A percentile compares a stretch with the other conserved stretches of the same genome.
Evolutionary conservation across 192 early-diverging fungal genomes (phyloP).

Genomic region (Linnemannia hyalina): DNA sequence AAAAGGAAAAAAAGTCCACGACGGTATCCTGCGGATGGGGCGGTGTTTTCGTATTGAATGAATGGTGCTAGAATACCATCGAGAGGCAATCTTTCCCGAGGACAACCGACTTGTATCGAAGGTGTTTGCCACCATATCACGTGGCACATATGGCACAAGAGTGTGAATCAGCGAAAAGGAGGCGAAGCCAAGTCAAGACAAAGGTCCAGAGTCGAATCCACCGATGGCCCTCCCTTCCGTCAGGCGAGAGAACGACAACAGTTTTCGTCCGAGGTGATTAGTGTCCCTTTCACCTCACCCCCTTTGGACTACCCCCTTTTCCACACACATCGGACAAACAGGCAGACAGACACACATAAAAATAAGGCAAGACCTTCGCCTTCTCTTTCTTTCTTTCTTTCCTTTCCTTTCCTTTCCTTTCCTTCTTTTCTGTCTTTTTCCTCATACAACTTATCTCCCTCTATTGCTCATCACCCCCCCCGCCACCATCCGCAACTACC

Average conservation of each 20-base stretch:
- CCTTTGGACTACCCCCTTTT: neutral
- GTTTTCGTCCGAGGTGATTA: no score
- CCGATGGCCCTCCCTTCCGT: no score
- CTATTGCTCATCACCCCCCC: no score
- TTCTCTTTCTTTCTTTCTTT: conserved; percentile 8
- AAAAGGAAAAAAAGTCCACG: neutral
- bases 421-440: neutral
- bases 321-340: neutral
- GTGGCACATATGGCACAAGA: neutral
- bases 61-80: neutral
- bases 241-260: no score
- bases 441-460: neutral
- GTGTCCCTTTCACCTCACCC: no score
- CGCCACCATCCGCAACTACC: neutral
- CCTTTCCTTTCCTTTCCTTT: neutral
- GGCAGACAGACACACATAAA: neutral
- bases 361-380: neutral
- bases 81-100: neutral
- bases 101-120: neutral
- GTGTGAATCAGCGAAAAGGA: neutral
- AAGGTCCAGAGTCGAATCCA: no score
- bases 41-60: neutral
- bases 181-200: neutral
- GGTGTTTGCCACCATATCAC: neutral
- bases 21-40: neutral